Conservation (phyloP, 495 filamentous ascomycete species). For the Hyaloscypha finlandica region DNA sequence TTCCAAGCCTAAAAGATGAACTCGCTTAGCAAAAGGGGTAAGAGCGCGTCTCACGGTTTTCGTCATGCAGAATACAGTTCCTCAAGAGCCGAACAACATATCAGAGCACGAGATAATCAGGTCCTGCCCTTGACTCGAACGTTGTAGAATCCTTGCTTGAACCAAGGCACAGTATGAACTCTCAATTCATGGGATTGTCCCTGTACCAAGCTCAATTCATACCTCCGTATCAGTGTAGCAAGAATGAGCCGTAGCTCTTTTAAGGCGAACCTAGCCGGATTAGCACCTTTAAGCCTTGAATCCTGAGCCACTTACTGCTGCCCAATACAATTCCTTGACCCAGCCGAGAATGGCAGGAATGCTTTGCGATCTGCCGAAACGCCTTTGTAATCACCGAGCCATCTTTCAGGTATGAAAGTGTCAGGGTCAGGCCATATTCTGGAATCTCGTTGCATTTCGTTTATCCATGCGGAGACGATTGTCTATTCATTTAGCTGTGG, state of each 20-base stretch:
- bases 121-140: slow-evolving; percentile 19
- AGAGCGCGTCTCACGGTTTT: too few species aligned
- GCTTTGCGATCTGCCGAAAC: slow-evolving; percentile 36
- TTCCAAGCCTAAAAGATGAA: too few species aligned
- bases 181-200: slow-evolving; percentile 26
- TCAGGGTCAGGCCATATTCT: slow-evolving; percentile 39
- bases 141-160: slow-evolving; percentile 25
- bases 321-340: slow-evolving; percentile 51
- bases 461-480: slow-evolving; percentile 16
- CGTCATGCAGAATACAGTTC: too few species aligned
- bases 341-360: slow-evolving; percentile 49
- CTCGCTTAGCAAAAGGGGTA: too few species aligned
- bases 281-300: neutral
- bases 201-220: slow-evolving; percentile 19
- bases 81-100: neutral
- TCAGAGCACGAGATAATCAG: neutral
- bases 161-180: slow-evolving; percentile 30
- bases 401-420: slow-evolving; percentile 45
- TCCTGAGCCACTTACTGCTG: slow-evolving; percentile 36
- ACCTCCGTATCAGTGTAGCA: slow-evolving; percentile 16
- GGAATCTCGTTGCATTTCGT: slow-evolving; percentile 10
- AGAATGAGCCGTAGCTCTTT: slow-evolving; percentile 27
- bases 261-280: slow-evolving; percentile 18
- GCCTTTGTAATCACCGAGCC: slow-evolving; percentile 39
- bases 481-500: slow-evolving; percentile 9